phyloP scores from a whole-genome alignment of 2,329 filamentous ascomycete species.

The Stachybotrys chartarum region DNA sequence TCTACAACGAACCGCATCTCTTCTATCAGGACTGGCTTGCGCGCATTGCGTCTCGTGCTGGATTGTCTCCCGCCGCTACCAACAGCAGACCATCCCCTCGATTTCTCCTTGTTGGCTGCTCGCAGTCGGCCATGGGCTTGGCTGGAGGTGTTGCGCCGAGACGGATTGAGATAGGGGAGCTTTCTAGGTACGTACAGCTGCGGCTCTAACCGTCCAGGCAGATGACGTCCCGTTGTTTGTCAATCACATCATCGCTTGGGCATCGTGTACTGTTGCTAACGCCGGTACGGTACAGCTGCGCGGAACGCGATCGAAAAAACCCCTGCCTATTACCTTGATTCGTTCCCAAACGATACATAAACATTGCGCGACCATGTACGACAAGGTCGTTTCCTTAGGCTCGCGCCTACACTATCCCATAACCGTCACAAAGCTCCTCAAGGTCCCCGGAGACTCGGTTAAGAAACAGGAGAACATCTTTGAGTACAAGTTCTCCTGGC shows the following conservation, averaged over 20 bases:
- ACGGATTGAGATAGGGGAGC: slow-evolving; percentile 22
- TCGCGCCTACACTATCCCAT: slow-evolving; percentile 81
- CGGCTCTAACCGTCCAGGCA: not conserved
- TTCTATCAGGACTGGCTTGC: too few species aligned
- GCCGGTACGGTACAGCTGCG: not conserved
- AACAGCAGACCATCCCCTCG: not conserved
- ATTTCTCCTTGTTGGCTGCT: not conserved
- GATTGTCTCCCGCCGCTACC: too few species aligned
- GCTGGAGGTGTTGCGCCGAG: slow-evolving; percentile 15
- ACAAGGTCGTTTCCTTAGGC: slow-evolving; percentile 43
- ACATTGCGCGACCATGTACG: slow-evolving; percentile 21
- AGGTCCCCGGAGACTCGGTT: slow-evolving; percentile 66
- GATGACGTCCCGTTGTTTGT: not conserved
- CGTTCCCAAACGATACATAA: not conserved
- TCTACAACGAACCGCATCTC: too few species aligned
- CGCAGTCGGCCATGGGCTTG: slow-evolving; percentile 26
- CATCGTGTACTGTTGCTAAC: not conserved
- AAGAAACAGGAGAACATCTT: slow-evolving; percentile 72
- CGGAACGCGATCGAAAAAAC: slow-evolving; percentile 1
- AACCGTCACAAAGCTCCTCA: slow-evolving; percentile 79
- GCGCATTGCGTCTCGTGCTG: too few species aligned
- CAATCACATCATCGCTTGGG: not conserved
- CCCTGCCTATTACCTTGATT: not conserved
- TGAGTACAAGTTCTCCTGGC: slow-evolving; percentile 80
- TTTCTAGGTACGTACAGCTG: slow-evolving; percentile 16